Evolutionary conservation across 169 alveolate species (phyloP), one percentile per base, ranked within the genome.

Genomic region (Ichthyophthirius multifiliis): DNA sequence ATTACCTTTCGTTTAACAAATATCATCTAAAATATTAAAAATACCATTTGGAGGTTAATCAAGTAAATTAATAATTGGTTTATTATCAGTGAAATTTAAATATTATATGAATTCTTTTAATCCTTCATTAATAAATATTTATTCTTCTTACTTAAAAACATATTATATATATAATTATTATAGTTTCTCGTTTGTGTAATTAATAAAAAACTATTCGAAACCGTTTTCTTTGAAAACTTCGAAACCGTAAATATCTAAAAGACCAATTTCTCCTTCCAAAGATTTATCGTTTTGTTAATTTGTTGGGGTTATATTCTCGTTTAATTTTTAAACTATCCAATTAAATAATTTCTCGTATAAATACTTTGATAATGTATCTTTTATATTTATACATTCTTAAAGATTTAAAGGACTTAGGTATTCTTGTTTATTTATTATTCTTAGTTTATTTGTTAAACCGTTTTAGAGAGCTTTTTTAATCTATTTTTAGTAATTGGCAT

Each of bases 231-330:
- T 65, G 67, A 79, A 79, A 0, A 79, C 85, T 86, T 99, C 99
- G 85, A 99, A 99, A 1, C 99, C 99, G 87, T 96, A 98, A 63
- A 98, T 98, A 87, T 99, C 99, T 18, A 99, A 87, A 71, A 99
- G 95, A 35, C 99, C 99, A 67, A 98, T 98, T 9, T 7, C n/a
- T 1, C 23, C 1, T 9, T 34, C 35, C 41, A 18, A 16, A 91
- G 95, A 46, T 18, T 63, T 77, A 16, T 37, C 71, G 73, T 45
- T 75, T 27, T 63, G 48, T 37, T 77, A 39, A 65, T 90, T 85
- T 37, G 85, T 79, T 84, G 85, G 87, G 18, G 89, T 74, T 34
- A 93, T 87, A 43, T 82, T 76, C 30, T 76, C 35, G 71, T 90
- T 90, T 30, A 90, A 16, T 74, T 84, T 64, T 12, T 31, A 20